Evolutionary conservation across 2,329 filamentous ascomycete species (phyloP).

Genomic region (Teratosphaeria epicoccoides): DNA sequence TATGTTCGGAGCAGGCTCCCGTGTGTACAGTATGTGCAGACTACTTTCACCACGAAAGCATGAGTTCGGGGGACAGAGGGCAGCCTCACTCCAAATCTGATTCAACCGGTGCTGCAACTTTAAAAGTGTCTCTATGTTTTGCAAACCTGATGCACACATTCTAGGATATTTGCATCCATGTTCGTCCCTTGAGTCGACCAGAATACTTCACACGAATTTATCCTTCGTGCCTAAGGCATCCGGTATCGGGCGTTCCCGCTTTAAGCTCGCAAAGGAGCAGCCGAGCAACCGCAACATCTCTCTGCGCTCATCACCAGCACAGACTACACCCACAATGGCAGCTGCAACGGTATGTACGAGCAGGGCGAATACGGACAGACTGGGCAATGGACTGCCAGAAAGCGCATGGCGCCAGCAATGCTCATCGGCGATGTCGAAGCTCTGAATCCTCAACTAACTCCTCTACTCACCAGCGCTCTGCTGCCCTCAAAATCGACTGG

Average conservation of each 20-base stretch:
- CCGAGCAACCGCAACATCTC: not conserved
- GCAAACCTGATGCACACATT: too few species aligned
- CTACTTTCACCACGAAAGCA: not conserved
- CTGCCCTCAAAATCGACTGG: slow-evolving; percentile 99
- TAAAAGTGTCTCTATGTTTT: too few species aligned
- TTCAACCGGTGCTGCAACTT: not conserved
- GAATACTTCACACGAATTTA: too few species aligned
- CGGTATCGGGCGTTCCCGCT: not conserved
- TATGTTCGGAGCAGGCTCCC: not conserved
- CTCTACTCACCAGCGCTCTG: slow-evolving; percentile 63
- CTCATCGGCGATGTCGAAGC: not conserved
- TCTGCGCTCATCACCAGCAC: slow-evolving; percentile 1
- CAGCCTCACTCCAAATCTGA: not conserved
- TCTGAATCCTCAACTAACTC: not conserved
- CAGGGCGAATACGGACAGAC: not conserved
- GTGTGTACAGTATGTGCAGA: not conserved
- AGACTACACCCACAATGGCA: slow-evolving; percentile 19
- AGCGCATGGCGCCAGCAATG: not conserved
- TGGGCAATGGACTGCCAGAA: too few species aligned
- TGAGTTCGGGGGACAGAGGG: not conserved
- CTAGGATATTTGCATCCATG: too few species aligned
- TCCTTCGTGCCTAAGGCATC: not conserved
- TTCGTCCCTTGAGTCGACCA: not conserved
- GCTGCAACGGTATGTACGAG: slow-evolving; percentile 20
- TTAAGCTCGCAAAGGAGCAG: not conserved